Evolutionary conservation across 805 yeast species (phyloP).

Genomic region (Saccharomycopsis babjevae): DNA sequence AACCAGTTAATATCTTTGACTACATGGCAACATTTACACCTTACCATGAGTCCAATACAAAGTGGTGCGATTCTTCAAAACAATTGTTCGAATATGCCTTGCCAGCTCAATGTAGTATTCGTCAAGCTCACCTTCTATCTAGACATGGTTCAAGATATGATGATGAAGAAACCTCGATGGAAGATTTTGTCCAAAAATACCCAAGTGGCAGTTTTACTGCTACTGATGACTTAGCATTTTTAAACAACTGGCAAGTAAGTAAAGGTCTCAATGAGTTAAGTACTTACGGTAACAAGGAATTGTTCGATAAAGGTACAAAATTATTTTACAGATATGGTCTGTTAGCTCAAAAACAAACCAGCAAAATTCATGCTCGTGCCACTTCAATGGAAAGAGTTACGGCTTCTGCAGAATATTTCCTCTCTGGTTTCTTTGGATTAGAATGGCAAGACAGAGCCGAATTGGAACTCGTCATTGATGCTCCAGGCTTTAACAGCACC

Average conservation of each 20-base stretch:
- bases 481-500: conserved; percentile 16
- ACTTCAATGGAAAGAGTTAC: conserved; percentile 38
- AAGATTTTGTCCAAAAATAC: not conserved
- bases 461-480: conserved; percentile 17
- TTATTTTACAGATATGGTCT: conserved; percentile 15
- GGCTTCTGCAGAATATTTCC: conserved; percentile 36
- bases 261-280: conserved; percentile 11
- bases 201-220: conserved; percentile 19
- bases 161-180: conserved; percentile 18
- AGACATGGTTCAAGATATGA: conserved; percentile 70
- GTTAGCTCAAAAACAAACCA: conserved; percentile 4
- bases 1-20: conserved; percentile 6
- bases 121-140: conserved; percentile 60
- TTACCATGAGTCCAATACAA: conserved; percentile 13
- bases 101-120: conserved; percentile 36
- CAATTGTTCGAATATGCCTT: conserved; percentile 18
- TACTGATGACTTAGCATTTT: conserved; percentile 44
- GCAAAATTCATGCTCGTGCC: conserved; percentile 21
- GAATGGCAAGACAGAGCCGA: conserved; percentile 17
- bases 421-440: conserved; percentile 38
- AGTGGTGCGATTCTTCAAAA: not conserved
- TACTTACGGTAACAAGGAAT: conserved; percentile 16
- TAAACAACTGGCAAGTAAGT: conserved; percentile 32
- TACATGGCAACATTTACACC: conserved; percentile 15
- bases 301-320: conserved; percentile 17